These are phyloP conservation scores for Protea cynaroides DNA, from an alignment of 164 flowering plant species.

Conservation along the genomic window DNA sequence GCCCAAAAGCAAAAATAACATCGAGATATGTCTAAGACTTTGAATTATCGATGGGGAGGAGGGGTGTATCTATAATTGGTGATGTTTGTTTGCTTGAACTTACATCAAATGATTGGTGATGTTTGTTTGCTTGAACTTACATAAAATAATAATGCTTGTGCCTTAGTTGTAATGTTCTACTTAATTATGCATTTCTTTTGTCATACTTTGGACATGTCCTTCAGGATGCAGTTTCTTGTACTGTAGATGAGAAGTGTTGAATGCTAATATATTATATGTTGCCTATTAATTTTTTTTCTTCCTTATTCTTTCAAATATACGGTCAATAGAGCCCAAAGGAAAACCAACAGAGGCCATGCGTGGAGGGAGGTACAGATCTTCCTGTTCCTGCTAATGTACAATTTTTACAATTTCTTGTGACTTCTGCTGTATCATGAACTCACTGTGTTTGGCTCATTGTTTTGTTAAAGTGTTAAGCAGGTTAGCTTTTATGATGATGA, in stretches of 20 bases:
- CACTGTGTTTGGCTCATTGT: slow-evolving; percentile 9
- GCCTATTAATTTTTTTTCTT: slow-evolving; percentile 1
- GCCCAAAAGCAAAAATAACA: too few species aligned
- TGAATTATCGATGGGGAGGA: too few species aligned
- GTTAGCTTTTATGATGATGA: slow-evolving; percentile 93
- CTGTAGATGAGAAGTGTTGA: too few species aligned
- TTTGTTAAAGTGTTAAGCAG: slow-evolving; percentile 81
- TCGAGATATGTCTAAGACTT: too few species aligned
- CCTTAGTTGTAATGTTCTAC: too few species aligned
- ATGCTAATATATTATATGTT: not conserved
- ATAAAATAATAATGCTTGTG: too few species aligned
- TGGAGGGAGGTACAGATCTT: slow-evolving; percentile 81
- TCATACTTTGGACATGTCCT: not conserved
- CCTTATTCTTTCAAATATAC: slow-evolving; percentile 4
- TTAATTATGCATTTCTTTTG: not conserved
- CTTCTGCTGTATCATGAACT: slow-evolving; percentile 8
- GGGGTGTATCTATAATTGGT: too few species aligned
- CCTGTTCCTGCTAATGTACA: not conserved
- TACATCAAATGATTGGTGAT: too few species aligned
- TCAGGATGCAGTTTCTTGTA: not conserved
- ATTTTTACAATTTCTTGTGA: slow-evolving; percentile 1
- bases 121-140: too few species aligned
- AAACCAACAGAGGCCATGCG: slow-evolving; percentile 96
- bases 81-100: too few species aligned
- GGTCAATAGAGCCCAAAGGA: slow-evolving; percentile 57